These are phyloP conservation scores for Alternaria sp. DNA, from an alignment of 2,329 filamentous ascomycete species.

Conservation along the genomic window DNA sequence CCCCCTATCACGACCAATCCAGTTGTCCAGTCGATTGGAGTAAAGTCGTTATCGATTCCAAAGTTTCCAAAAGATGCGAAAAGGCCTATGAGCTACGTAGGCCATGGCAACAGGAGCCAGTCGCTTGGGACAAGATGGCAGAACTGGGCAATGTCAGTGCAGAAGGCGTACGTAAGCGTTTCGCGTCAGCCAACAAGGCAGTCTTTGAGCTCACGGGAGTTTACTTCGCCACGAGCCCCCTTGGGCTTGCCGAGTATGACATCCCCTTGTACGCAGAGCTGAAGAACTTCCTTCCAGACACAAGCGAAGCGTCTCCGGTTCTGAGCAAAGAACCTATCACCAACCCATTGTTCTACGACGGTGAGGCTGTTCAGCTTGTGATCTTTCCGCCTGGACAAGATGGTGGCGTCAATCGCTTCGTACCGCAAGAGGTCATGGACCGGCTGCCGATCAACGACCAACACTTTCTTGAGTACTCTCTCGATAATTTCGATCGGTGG, in stretches of 20 bases:
- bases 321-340: not conserved
- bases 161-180: constrained; percentile 19
- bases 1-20: not conserved
- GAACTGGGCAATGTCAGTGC: not conserved
- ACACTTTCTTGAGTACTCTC: not conserved
- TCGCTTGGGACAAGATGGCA: not conserved
- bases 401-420: not conserved
- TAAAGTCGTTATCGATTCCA: not conserved
- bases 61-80: not conserved
- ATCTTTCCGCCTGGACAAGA: not conserved
- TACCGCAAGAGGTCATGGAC: not conserved
- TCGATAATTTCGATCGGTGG: constrained; percentile 2
- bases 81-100: not conserved
- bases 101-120: not conserved
- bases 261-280: not conserved
- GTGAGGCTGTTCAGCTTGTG: not conserved
- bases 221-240: constrained; percentile 8
- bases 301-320: not conserved
- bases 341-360: not conserved
- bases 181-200: constrained; percentile 8
- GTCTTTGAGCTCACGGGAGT: constrained; percentile 17
- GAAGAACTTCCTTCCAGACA: not conserved
- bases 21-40: not conserved
- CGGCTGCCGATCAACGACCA: not conserved
- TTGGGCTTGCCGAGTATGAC: constrained; percentile 3